A percentile compares a stretch with the other conserved stretches of the same genome.
Evolutionary conservation across 2,329 filamentous ascomycete species (phyloP).

Genomic region (Massarina eburnea): DNA sequence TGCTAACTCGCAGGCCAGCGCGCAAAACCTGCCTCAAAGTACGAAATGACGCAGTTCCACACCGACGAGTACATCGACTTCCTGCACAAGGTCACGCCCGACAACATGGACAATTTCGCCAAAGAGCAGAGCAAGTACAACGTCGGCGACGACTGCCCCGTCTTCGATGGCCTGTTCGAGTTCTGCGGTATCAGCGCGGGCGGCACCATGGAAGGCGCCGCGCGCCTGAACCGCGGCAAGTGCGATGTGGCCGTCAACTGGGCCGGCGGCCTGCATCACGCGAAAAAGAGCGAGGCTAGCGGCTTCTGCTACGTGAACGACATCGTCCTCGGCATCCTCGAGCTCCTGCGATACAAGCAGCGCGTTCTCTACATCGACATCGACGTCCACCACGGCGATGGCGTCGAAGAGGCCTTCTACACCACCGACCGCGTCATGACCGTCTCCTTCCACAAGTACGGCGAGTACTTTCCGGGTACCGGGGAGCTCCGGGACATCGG

Average conservation of each 20-base stretch:
- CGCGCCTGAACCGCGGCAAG: slow-evolving; percentile 67
- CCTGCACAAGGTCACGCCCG: slow-evolving; percentile 85
- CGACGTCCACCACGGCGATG: slow-evolving; percentile 87
- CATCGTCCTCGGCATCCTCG: slow-evolving; percentile 89
- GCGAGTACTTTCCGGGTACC: slow-evolving; percentile 71
- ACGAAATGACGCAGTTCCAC: slow-evolving; percentile 74
- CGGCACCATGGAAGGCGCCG: slow-evolving; percentile 70
- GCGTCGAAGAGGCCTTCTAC: slow-evolving; percentile 72
- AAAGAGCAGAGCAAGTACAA: slow-evolving; percentile 84
- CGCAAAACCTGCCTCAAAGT: slow-evolving; percentile 59
- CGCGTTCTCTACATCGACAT: slow-evolving; percentile 95
- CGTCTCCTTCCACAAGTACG: slow-evolving; percentile 72
- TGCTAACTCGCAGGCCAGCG: slow-evolving; percentile 32
- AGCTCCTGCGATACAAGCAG: slow-evolving; percentile 80
- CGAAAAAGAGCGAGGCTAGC: slow-evolving; percentile 89
- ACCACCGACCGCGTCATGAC: slow-evolving; percentile 73
- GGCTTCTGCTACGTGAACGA: slow-evolving; percentile 99
- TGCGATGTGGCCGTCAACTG: slow-evolving; percentile 68
- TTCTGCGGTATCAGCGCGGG: slow-evolving; percentile 71
- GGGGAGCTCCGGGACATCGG: slow-evolving; percentile 70
- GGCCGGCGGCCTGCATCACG: slow-evolving; percentile 95
- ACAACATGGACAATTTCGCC: slow-evolving; percentile 94
- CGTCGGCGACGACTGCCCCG: slow-evolving; percentile 64
- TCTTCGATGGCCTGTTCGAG: slow-evolving; percentile 71
- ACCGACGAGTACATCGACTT: slow-evolving; percentile 74